These are phyloP conservation scores for Epichloe brachyelytri DNA, from an alignment of 2,329 filamentous ascomycete species.

Conservation along the genomic window DNA sequence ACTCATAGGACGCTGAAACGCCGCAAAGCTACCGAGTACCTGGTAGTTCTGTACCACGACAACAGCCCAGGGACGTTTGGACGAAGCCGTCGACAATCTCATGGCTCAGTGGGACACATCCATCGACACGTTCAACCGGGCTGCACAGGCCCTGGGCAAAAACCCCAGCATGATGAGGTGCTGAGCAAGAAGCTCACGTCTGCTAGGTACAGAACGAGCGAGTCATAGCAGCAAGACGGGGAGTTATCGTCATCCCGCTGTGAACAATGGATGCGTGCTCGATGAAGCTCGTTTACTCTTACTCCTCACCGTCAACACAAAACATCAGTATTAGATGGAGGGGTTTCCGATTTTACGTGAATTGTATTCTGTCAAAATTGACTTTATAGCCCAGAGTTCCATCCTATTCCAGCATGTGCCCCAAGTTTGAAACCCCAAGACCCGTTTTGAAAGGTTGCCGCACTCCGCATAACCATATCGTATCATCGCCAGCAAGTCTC, in stretches of 20 bases:
- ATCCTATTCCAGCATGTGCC: too few relatives aligned
- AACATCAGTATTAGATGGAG: too few relatives aligned
- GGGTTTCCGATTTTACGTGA: background rate
- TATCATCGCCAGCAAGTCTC: too few relatives aligned
- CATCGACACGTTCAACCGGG: background rate
- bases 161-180: background rate
- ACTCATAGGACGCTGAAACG: background rate
- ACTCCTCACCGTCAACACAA: background rate
- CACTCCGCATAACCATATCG: too few relatives aligned
- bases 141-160: background rate
- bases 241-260: background rate
- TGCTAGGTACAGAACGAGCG: background rate
- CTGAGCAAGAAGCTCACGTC: background rate
- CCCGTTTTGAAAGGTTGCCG: too few relatives aligned
- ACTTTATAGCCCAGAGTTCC: background rate
- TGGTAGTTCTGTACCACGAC: background rate
- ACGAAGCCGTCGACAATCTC: background rate
- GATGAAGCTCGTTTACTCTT: too few relatives aligned
- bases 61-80: background rate
- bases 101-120: background rate
- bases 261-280: too few relatives aligned
- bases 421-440: too few relatives aligned
- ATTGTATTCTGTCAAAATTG: background rate
- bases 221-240: background rate
- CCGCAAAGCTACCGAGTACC: background rate